Conservation (phyloP, 2,329 filamentous ascomycete species). For the Hymenoscyphus repandus region DNA sequence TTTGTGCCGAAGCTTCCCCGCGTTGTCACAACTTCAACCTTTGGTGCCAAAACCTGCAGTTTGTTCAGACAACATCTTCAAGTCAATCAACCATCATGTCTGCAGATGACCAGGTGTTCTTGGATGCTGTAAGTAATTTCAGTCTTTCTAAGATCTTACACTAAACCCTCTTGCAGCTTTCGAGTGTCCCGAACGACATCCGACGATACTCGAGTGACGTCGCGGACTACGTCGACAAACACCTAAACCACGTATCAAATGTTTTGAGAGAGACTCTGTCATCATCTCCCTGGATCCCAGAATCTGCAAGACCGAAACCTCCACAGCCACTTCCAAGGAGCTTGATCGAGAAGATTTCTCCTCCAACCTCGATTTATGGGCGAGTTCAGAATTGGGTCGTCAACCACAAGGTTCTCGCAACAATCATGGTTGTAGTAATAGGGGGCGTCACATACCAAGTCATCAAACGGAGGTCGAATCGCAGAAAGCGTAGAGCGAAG, state of each 20-base stretch:
- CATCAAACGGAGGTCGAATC: constrained; percentile 30
- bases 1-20: constrained; percentile 2
- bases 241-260: constrained; percentile 71
- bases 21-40: neutral
- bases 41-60: neutral
- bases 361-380: constrained; percentile 37
- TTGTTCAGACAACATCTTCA: neutral
- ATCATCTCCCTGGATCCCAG: constrained; percentile 66
- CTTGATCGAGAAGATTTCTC: constrained; percentile 32
- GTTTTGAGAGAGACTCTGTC: constrained; percentile 65
- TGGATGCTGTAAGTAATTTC: constrained; percentile 62
- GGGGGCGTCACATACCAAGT: constrained; percentile 56
- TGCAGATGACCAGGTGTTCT: constrained; percentile 71
- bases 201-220: constrained; percentile 65
- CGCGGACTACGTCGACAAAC: constrained; percentile 73
- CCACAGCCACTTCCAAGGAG: constrained; percentile 34
- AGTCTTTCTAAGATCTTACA: neutral
- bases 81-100: constrained; percentile 50
- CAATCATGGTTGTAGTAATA: constrained; percentile 64
- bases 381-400: constrained; percentile 65
- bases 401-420: constrained; percentile 67
- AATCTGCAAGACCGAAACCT: constrained; percentile 57
- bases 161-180: constrained; percentile 37
- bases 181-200: constrained; percentile 59
- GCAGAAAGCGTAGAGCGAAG: constrained; percentile 66